Evolutionary conservation across 495 filamentous ascomycete genomes (phyloP).

Genomic region (Lentithecium fluviatile): DNA sequence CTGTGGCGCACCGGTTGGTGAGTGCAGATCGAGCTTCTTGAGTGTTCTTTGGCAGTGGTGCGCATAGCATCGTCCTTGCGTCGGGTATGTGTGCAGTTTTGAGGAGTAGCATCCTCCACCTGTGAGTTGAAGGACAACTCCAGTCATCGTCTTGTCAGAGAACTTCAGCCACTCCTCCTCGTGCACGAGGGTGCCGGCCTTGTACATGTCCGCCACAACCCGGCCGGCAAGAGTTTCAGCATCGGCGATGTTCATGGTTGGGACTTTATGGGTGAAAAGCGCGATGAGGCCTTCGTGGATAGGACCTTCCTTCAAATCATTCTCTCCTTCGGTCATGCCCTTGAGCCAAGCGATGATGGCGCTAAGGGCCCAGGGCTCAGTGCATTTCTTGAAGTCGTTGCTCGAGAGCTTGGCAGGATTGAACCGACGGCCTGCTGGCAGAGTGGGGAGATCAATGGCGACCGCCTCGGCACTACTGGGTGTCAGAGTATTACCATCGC

Average conservation of each 20-base stretch:
- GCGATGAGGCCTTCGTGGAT: constrained; percentile 84
- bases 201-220: constrained; percentile 79
- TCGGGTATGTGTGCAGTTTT: constrained; percentile 71
- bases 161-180: constrained; percentile 99
- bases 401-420: constrained; percentile 82
- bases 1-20: constrained; percentile 66
- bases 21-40: constrained; percentile 84
- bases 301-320: constrained; percentile 76
- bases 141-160: constrained; percentile 68
- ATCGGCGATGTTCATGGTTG: constrained; percentile 98
- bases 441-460: constrained; percentile 50
- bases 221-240: constrained; percentile 80
- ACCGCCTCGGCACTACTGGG: constrained; percentile 52
- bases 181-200: constrained; percentile 71
- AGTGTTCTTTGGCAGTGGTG: constrained; percentile 90
- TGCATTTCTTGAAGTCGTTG: constrained; percentile 79
- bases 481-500: constrained; percentile 48
- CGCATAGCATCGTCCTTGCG: constrained; percentile 82
- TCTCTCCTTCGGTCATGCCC: constrained; percentile 79
- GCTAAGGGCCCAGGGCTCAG: constrained; percentile 91
- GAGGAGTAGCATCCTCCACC: constrained; percentile 89
- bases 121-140: constrained; percentile 90
- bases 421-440: constrained; percentile 55
- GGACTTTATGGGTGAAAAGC: constrained; percentile 92
- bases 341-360: constrained; percentile 83